Percentiles rank a stretch among this genome's conserved stretches.
Conservation (phyloP, 169 alveolate species). For the Cryptosporidium muris region DNA sequence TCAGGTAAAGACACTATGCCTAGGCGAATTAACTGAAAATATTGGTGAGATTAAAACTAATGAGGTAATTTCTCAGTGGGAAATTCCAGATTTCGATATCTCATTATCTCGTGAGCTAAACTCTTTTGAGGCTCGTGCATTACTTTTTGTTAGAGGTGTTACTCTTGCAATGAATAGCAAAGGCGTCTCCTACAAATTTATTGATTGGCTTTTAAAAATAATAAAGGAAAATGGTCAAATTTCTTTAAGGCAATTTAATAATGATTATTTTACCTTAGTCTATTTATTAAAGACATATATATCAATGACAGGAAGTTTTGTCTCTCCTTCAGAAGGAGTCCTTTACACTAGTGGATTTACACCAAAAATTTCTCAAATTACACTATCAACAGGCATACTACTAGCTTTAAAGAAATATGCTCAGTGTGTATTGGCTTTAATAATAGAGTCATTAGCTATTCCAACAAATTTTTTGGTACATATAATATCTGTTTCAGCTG, state of each 20-base stretch:
- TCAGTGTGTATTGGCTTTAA: slow-evolving; percentile 42
- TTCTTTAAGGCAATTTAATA: not conserved
- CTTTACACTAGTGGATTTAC: slow-evolving; percentile 13
- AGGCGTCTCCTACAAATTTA: not conserved
- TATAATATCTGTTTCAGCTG: slow-evolving; percentile 21
- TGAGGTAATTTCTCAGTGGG: not conserved
- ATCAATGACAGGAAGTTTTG: not conserved
- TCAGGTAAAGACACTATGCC: not conserved
- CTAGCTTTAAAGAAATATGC: slow-evolving; percentile 9
- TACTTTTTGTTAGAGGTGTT: slow-evolving; percentile 22
- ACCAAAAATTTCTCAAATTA: slow-evolving; percentile 23
- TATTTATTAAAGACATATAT: slow-evolving; percentile 9
- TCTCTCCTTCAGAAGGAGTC: slow-evolving; percentile 4
- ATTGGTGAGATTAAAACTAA: not conserved
- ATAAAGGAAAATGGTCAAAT: not conserved
- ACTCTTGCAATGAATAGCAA: slow-evolving; percentile 27
- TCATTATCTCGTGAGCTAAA: slow-evolving; percentile 13
- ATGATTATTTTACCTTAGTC: slow-evolving; percentile 6
- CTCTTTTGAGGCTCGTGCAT: slow-evolving; percentile 34
- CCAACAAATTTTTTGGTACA: slow-evolving; percentile 37
- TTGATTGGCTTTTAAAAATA: slow-evolving; percentile 24
- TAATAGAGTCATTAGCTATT: slow-evolving; percentile 34
- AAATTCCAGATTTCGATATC: not conserved
- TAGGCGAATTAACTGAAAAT: not conserved
- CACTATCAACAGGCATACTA: slow-evolving; percentile 11